These are phyloP conservation scores for Musa beccarii DNA, from an alignment of 176 grass and related monocot species.

Conservation along the genomic window DNA sequence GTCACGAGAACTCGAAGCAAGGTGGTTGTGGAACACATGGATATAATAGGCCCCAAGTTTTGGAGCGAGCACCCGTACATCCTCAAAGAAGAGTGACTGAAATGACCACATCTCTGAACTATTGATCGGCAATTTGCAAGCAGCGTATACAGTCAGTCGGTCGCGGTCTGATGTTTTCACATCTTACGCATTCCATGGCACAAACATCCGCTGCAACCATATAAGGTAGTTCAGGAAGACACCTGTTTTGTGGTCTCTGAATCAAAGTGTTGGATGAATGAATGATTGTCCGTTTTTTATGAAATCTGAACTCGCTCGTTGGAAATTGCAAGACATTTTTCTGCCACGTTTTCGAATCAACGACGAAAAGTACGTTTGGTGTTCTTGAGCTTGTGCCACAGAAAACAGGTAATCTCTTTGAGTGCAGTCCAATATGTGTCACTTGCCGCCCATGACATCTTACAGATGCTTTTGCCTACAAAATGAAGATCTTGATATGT, in stretches of 20 bases:
- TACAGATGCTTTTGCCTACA: slow-evolving; percentile 28
- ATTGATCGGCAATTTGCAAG: too few relatives aligned
- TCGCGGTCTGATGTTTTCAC: too few relatives aligned
- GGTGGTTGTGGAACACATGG: slow-evolving; percentile 39
- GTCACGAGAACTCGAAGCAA: slow-evolving; percentile 21
- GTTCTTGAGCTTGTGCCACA: slow-evolving; percentile 26
- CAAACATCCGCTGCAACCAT: too few relatives aligned
- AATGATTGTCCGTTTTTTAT: too few relatives aligned
- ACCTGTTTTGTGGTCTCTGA: too few relatives aligned
- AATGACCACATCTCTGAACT: neutral
- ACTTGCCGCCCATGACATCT: slow-evolving; percentile 23
- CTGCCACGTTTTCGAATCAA: slow-evolving; percentile 8
- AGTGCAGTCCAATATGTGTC: slow-evolving; percentile 9
- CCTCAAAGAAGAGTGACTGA: slow-evolving; percentile 29
- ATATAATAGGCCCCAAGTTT: slow-evolving; percentile 49
- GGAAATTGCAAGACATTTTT: neutral
- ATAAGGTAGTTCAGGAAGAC: too few relatives aligned
- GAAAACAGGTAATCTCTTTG: neutral
- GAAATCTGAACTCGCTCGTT: too few relatives aligned
- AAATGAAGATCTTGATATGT: too few relatives aligned
- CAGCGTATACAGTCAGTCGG: too few relatives aligned
- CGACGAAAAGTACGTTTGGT: slow-evolving; percentile 22
- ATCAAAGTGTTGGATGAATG: too few relatives aligned
- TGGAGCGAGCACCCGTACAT: slow-evolving; percentile 58
- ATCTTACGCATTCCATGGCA: too few relatives aligned